Evolutionary conservation across 2,329 filamentous ascomycete species (phyloP), one percentile per base, ranked within the genome.

Genomic region (Blumeria hordei): DNA sequence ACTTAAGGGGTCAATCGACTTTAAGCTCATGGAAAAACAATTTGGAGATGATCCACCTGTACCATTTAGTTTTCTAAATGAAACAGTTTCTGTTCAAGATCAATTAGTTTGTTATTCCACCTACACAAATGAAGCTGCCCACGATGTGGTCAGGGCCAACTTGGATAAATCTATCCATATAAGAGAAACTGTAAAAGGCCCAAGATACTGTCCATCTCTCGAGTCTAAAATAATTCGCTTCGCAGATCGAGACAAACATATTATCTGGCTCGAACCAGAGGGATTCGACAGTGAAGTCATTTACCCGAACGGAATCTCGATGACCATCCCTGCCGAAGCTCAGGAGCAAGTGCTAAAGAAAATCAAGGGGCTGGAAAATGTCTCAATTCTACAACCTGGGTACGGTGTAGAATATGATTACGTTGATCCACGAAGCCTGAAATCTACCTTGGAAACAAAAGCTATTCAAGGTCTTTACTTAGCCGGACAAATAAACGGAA

Each of bases 361-460:
- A 0, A 83, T 98, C 55, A 75, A 71, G n/a, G 92, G 92, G 0
- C 74, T 98, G 1, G 90, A 96, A 64, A 79, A 88, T 57, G 88
- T 88, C 4, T 80, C 74, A 32, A 95, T 98, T 88, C 76, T 94
- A 6, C 90, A 96, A 64, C 83, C 90, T 1, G 92, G 90, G 8
- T 98, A 98, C 64, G 92, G 92, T 7, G 92, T 98, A 1, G 92
- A 98, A 67, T 98, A 98, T 67, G 92, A 96, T 70, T 98, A 98
- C 67, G 86, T 98, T 16, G 92, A 98, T 65, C 92, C 92, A 16
- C 82, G 92, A 54, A 83, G 84, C 61, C 74, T 98, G 3, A 83
- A 81, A 59, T 79, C 84, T n/a, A 92, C 88, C 0, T 76, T 98
- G 7, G 92, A 98, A 68, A 96, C 92, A 1, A 98, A 96, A 68